These are phyloP conservation scores for Thuja plicata DNA, from an alignment of 83 land plant genomes.

Conservation along the genomic window DNA sequence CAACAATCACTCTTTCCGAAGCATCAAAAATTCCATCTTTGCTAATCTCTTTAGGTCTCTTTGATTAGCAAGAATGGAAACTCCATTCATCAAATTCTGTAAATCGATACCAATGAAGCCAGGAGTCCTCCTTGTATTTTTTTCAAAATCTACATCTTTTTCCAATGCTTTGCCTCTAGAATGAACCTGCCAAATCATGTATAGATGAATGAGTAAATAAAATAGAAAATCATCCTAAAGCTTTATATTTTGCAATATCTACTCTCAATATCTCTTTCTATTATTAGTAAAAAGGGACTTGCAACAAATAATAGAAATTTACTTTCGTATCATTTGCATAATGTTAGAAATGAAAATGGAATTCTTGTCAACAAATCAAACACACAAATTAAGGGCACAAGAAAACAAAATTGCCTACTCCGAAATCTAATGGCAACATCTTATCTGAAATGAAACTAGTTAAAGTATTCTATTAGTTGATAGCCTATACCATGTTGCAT, in stretches of 20 bases:
- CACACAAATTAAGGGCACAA: background rate
- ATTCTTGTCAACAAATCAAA: background rate
- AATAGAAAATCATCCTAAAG: background rate
- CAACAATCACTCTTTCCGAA: slow-evolving; percentile 96
- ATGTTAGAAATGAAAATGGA: background rate
- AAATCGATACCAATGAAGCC: slow-evolving; percentile 99
- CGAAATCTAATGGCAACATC: no score
- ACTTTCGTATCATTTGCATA: background rate
- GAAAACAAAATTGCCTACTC: background rate
- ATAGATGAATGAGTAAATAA: background rate
- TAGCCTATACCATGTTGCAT: background rate
- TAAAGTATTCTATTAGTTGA: background rate
- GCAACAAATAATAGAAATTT: background rate
- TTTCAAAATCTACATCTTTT: slow-evolving; percentile 99
- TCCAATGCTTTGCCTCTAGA: slow-evolving; percentile 96
- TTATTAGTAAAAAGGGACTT: background rate
- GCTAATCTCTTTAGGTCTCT: slow-evolving; percentile 99
- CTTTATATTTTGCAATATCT: background rate
- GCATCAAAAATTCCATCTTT: slow-evolving; percentile 99
- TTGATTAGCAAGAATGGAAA: slow-evolving; percentile 97
- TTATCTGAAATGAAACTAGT: background rate
- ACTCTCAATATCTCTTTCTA: background rate
- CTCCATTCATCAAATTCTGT: slow-evolving; percentile 99
- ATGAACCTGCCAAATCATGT: slow-evolving; percentile 68
- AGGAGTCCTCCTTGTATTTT: slow-evolving; percentile 97